Evolutionary conservation across 108 stramenopile genomes (phyloP).

Genomic region (Mayamaea pseudoterrestris): DNA sequence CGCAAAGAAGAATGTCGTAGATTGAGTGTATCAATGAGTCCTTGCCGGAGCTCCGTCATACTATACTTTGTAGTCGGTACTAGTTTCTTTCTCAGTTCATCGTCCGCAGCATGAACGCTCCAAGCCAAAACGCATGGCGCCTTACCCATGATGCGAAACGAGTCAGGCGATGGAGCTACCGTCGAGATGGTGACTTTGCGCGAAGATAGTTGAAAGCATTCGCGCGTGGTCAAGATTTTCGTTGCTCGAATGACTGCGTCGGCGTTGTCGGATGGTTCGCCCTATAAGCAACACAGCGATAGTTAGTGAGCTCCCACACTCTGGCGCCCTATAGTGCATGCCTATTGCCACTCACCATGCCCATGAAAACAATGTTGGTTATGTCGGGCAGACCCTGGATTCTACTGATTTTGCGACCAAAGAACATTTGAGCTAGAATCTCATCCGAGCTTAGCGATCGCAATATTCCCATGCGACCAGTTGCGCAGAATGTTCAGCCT

Average conservation of each 20-base stretch:
- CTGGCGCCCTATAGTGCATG: too few relatives aligned
- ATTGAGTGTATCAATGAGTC: slow-evolving; percentile 49
- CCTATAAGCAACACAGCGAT: too few relatives aligned
- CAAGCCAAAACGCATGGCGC: slow-evolving; percentile 66
- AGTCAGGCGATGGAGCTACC: slow-evolving; percentile 60
- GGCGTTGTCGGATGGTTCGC: slow-evolving; percentile 72
- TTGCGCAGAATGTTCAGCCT: slow-evolving; percentile 77
- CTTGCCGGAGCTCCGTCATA: slow-evolving; percentile 61
- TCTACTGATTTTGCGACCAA: slow-evolving; percentile 49
- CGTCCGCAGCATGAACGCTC: slow-evolving; percentile 72
- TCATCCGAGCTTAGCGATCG: slow-evolving; percentile 56
- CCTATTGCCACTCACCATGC: too few relatives aligned
- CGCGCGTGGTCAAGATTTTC: slow-evolving; percentile 32
- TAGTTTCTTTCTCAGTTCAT: slow-evolving; percentile 50
- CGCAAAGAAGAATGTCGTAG: slow-evolving; percentile 31
- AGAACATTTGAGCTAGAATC: slow-evolving; percentile 74
- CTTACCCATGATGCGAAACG: slow-evolving; percentile 33
- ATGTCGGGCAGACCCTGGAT: slow-evolving; percentile 21
- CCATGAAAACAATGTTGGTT: slow-evolving; percentile 74
- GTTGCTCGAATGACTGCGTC: slow-evolving; percentile 44
- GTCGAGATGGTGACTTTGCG: slow-evolving; percentile 70
- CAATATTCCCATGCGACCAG: slow-evolving; percentile 71
- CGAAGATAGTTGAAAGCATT: slow-evolving; percentile 47
- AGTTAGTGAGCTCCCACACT: too few relatives aligned
- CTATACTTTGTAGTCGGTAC: slow-evolving; percentile 72